Evolutionary conservation across 495 filamentous ascomycete species (phyloP), one percentile per base, ranked within the genome.

Genomic region (Viridothelium virens): DNA sequence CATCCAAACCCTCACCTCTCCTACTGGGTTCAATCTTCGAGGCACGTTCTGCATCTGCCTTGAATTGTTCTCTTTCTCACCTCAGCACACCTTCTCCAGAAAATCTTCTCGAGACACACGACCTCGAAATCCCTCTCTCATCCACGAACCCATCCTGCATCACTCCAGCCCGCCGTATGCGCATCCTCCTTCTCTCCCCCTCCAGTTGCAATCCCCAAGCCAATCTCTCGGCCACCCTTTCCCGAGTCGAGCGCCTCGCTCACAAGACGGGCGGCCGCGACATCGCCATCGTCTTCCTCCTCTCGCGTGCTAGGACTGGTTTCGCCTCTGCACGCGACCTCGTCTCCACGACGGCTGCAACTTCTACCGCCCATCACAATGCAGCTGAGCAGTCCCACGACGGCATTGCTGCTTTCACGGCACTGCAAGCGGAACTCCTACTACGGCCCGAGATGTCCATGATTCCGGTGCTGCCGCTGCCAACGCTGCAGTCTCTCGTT

Each of bases 361-460:
- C 25, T 25, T 25, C 25, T 25, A 25, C 25, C 25, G 25, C 25
- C 25, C 25, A 25, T 25, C 25, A 25, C 25, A 25, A 25, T 25
- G 25, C 25, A 25, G 25, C 25, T 25, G 25, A 25, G 25, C 25
- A 25, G 25, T 25, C 25, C 25, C 25, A 25, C 25, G 74, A 79
- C 70, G 90, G 92, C 79, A 86, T 96, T 64, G 74, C 77, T 14
- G 77, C 85, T 63, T 85, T 93, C 44, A 92, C 94, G 79, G 48
- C 72, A 31, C 85, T 96, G 48, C 90, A 95, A 84, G 85, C 86
- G 68, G 67, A 83, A 63, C 84, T 96, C 37, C 76, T 90, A 73
- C 71, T 75, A 56, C 81, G 88, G 65, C 80, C 83, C 59, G 78
- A 79, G 62, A 69, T 77, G 0, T 79, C 82, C 38, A 73, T 76